Evolutionary conservation across 2,329 filamentous ascomycete species (phyloP), one percentile per base, ranked within the genome.

Genomic region (Botrytis sinoallii): DNA sequence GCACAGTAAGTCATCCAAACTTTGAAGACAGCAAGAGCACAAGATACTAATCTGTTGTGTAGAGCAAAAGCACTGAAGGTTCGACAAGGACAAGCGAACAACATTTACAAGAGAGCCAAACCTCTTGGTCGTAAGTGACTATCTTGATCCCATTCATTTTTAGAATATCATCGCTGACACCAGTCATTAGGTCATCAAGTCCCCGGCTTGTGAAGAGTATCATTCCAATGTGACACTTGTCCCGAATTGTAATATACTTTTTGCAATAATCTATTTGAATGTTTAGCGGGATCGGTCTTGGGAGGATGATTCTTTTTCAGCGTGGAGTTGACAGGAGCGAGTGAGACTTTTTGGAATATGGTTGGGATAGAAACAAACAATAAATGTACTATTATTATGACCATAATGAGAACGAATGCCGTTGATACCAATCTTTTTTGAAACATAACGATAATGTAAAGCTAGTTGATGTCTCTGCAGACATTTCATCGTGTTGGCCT

Each of bases 101-200:
- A 38, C 32, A 70, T 73, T 5, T 73, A 60, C 5, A 73, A 73
- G 44, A 73, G 65, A 55, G 71, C 52, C 25, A 73, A 73, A n/a
- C 55, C 65, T 35, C 71, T 73, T 63, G 71, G 71, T 38, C 71
- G 71, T 73, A 73, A 73, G 71, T 73, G 16, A 40, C 29, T n/a
- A 20, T 32, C 22, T 18, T 60, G 9, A n/a, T 46, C 2, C 7
- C 8, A 46, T 22, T 29, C 8, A 22, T 29, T 46, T 9, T 40
- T 9, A 35, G n/a, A 40, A 20, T 9, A n/a, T 29, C 12, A 38
- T 29, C 32, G 10, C 48, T 72, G 18, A 72, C 9, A 59, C 6
- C 7, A 2, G 4, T 16, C n/a, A 35, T 6, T 59, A 72, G 70
- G 70, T 25, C 70, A 72, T 46, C 48, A 72, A 60, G 38, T 68